These are phyloP conservation scores for Leishmania amazonensis DNA, from an alignment of 208 protist species.

Conservation along the genomic window DNA sequence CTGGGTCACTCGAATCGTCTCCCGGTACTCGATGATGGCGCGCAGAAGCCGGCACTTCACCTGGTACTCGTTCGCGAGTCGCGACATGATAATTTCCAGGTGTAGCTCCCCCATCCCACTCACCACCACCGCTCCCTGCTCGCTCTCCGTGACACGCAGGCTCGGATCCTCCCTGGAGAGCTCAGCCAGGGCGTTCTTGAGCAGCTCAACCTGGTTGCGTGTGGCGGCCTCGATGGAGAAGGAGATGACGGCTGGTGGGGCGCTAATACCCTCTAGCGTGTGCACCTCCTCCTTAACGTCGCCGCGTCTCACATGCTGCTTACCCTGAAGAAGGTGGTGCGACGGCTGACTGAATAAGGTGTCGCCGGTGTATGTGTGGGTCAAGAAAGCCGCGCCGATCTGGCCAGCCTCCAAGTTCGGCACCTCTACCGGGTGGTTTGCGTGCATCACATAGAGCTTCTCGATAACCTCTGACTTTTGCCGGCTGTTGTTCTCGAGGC, in stretches of 20 bases:
- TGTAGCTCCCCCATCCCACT: slow-evolving; percentile 97
- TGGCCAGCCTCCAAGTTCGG: slow-evolving; percentile 65
- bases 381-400: slow-evolving; percentile 82
- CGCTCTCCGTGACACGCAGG: slow-evolving; percentile 84
- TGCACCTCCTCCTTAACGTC: slow-evolving; percentile 52
- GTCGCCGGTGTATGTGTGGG: slow-evolving; percentile 71
- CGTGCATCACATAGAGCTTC: slow-evolving; percentile 93
- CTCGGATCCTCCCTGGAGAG: slow-evolving; percentile 95
- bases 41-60: slow-evolving; percentile 87
- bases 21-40: slow-evolving; percentile 88
- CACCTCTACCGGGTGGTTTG: slow-evolving; percentile 80
- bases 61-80: slow-evolving; percentile 93
- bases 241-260: slow-evolving; percentile 97
- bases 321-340: slow-evolving; percentile 38
- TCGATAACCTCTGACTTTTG: slow-evolving; percentile 57
- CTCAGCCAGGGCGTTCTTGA: slow-evolving; percentile 92
- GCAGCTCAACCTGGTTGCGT: slow-evolving; percentile 75
- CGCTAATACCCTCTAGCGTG: slow-evolving; percentile 84
- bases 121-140: slow-evolving; percentile 93
- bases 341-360: slow-evolving; percentile 67
- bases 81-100: slow-evolving; percentile 95
- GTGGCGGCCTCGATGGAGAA: slow-evolving; percentile 93
- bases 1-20: slow-evolving; percentile 45
- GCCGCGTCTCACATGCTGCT: slow-evolving; percentile 24
- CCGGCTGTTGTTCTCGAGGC: slow-evolving; percentile 72